Evolutionary conservation across 495 filamentous ascomycete species (phyloP).

Genomic region (Hypoxylon fragiforme): DNA sequence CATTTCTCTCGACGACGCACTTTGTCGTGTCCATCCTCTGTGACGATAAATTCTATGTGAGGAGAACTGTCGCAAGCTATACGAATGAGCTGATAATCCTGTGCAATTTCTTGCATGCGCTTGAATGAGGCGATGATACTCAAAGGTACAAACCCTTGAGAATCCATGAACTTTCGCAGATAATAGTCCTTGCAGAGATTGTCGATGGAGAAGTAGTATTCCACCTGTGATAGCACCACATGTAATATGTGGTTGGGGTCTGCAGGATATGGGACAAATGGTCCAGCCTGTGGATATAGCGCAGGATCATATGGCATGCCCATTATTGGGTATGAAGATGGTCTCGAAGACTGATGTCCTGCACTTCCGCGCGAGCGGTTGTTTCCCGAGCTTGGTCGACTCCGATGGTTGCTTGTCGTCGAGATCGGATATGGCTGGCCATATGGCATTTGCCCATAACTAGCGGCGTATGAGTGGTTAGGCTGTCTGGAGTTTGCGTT

Average conservation of each 20-base stretch:
- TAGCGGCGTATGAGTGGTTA: slow-evolving; percentile 43
- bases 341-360: slow-evolving; percentile 31
- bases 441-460: slow-evolving; percentile 39
- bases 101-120: slow-evolving; percentile 71
- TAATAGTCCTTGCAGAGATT: slow-evolving; percentile 95
- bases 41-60: slow-evolving; percentile 68
- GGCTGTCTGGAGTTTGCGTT: slow-evolving; percentile 53
- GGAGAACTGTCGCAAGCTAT: slow-evolving; percentile 71
- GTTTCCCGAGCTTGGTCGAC: slow-evolving; percentile 26
- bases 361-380: slow-evolving; percentile 24
- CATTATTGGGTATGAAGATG: slow-evolving; percentile 28
- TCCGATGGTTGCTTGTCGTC: slow-evolving; percentile 17
- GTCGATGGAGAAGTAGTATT: slow-evolving; percentile 96
- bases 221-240: slow-evolving; percentile 63
- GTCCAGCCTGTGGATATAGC: slow-evolving; percentile 60
- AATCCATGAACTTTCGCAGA: slow-evolving; percentile 89
- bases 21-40: slow-evolving; percentile 75
- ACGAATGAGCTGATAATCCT: slow-evolving; percentile 73
- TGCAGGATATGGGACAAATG: slow-evolving; percentile 60
- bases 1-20: slow-evolving; percentile 77
- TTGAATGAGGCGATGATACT: slow-evolving; percentile 78
- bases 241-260: slow-evolving; percentile 58
- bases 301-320: slow-evolving; percentile 54
- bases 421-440: slow-evolving; percentile 24
- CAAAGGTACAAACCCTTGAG: slow-evolving; percentile 85